Base-by-base conservation (phyloP, 495 filamentous ascomycete genomes). In the Penicillium bialowiezense region DNA sequence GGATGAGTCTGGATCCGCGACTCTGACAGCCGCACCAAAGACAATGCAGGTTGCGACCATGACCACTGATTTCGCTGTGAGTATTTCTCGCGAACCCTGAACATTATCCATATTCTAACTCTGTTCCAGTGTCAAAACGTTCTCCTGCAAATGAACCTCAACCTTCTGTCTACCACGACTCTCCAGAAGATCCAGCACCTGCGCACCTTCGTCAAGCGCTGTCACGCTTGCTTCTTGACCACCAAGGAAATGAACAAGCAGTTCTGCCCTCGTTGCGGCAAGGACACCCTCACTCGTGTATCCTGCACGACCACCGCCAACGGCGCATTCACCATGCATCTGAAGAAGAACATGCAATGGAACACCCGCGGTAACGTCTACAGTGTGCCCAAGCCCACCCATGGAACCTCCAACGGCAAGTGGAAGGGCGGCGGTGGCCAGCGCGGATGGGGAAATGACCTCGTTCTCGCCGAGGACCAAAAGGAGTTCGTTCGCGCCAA, bases 281-380 rank as follows among this genome's bases (percentile, higher is more conserved):
- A 91, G 42, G 77, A 89, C 7, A 91, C 92, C 0, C 77, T 98
- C 21, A 91, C 88, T 5, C 84, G 93, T 41, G 88, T 91, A 1
- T 83, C 85, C 1, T 97, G 92, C 78, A 85, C 84, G 9, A 96
- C 90, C 12, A 84, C 90, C 60, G 66, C 79, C 7, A 76, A 81
- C 23, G 95, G 95, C 17, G 82, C 85, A 53, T 93, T 96, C 75
- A 86, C 77, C 21, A 73, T 98, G 50, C 89, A 96, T 60, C 71
- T 98, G 44, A 95, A 96, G 79, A 86, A 85, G 67, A 96, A 95
- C 70, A 92, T 92, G 78, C 90, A 97, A 67, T 96, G 85, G 84
- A 97, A 96, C 72, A 95, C 85, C 54, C 79, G 91, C 1, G 93
- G 93, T 28, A 91, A 96, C 61, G 75, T 85, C 10, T 98, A 81